Base-by-base conservation (phyloP, 441 rosid genomes). In the Populus hybrid region DNA sequence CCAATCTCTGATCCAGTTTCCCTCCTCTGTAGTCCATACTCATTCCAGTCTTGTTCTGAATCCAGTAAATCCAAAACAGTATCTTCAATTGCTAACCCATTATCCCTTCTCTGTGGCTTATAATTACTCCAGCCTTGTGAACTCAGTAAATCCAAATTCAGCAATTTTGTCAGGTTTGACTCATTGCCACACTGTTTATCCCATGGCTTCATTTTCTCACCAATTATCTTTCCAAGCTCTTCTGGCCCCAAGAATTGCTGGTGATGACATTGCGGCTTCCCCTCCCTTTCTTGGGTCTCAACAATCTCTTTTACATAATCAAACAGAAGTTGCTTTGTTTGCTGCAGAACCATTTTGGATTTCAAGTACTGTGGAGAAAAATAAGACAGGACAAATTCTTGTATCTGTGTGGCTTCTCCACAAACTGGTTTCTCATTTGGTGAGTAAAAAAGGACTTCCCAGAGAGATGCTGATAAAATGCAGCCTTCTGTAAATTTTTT, bases 301-400 rank as follows among this genome's bases (percentile, higher is more conserved):
- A 87, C 76, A 40, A 78, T 78, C 71, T 83, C 86, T 46, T 76
- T 79, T 10, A 79, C 78, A 36, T 86, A 89, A 34, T 89, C 91
- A 64, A 86, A 82, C 38, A 85, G 81, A 50, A 88, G 91, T 75
- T 83, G 95, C 79, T 77, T 83, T 67, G 86, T 82, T 71, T 86
- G 87, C 69, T 84, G 88, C 77, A 87, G 28, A 21, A 72, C 72
- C 73, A 40, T 81, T 57, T 81, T 86, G 10, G 87, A 76, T 79
- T 79, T 81, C n/a, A 73, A 59, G 67, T 50, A 50, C 21, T 73
- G 70, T 21, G 57, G 10, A 20, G 75, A 65, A 32, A 64, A 23
- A 35, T 76, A 66, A 30, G 76, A 64, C 30, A 50, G 30, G 42
- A 77, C 40, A 35, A 79, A 86, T 72, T 79, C 82, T 73, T 74